Base-by-base conservation (phyloP, 768 basidiomycete genomes). In the Boletus sp. region DNA sequence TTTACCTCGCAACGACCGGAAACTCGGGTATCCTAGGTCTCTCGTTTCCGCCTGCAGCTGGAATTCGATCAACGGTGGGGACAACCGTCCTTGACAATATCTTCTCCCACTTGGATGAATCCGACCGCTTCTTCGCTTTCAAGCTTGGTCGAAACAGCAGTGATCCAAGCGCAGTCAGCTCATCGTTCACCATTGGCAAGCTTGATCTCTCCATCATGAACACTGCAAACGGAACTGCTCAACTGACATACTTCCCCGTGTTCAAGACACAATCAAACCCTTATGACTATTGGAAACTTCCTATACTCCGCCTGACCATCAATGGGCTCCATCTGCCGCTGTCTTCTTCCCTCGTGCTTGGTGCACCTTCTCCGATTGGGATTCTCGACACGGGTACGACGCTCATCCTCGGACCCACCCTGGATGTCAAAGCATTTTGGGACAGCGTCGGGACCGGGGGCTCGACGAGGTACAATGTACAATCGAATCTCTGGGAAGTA, bases 301-400 rank as follows among this genome's bases (percentile, higher is more conserved):
- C 81, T 0, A 64, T 83, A 40, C 70, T 67, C 19, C 65, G 65
- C 41, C 56, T 85, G 51, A 78, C 75, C 11, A 68, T 83, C 62
- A 74, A 82, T 53, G 70, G 71, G 7, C 64, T 66, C 23, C 43
- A 64, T 0, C 70, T 85, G 34, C 50, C 66, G 0, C 63, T 83
- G 17, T 77, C 81, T 2, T 52, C 63, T 15, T 82, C 83, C 15
- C 75, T 75, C 51, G 70, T 82, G 27, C 64, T 59, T 5, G 74
- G 74, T 19, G 72, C 79, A 23, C 45, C 67, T 13, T 59, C 70
- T 2, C 75, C 77, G 0, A 77, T 86, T 46, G 83, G 79, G 4
- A 78, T 88, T 25, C 74, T 86, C 27, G 86, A 87, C 62, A 83
- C 83, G 25, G 84, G 84, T 4, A 83, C 81, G 25, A 83, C 81